Evolutionary conservation across 495 filamentous ascomycete species (phyloP).

Genomic region (Astrothelium subdiscretum): DNA sequence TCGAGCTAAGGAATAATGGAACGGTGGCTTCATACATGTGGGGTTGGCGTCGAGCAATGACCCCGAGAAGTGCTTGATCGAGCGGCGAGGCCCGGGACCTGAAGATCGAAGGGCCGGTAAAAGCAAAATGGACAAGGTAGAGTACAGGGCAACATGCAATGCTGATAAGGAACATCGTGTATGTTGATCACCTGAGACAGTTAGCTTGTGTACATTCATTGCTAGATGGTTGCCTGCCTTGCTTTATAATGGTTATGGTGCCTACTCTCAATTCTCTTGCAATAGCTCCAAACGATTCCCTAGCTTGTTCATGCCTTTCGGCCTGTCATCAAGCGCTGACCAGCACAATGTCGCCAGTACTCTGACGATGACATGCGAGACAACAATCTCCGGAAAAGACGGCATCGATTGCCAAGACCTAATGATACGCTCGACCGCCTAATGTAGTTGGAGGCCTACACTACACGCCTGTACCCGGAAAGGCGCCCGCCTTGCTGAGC

Average conservation of each 20-base stretch:
- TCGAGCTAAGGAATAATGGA: not conserved
- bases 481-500: slow-evolving; percentile 79
- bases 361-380: not conserved
- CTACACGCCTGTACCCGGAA: slow-evolving; percentile 86
- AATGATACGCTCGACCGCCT: not conserved
- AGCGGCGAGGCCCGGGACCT: not conserved
- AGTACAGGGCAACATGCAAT: too few relatives aligned
- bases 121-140: not conserved
- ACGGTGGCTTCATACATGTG: not conserved
- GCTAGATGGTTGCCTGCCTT: not conserved
- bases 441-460: not conserved
- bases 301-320: too few relatives aligned
- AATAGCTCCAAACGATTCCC: too few relatives aligned
- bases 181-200: not conserved
- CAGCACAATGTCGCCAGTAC: not conserved
- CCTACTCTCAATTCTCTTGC: not conserved
- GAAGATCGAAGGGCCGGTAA: not conserved
- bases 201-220: not conserved
- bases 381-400: not conserved
- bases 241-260: not conserved
- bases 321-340: too few relatives aligned
- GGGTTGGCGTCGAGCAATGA: not conserved
- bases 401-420: not conserved
- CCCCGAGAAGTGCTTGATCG: not conserved
- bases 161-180: too few relatives aligned